Percentiles rank a stretch among this genome's conserved stretches.
These are phyloP conservation scores for Wickerhamomyces strasburgensis DNA, from an alignment of 805 yeast genomes.

Conservation along the genomic window DNA sequence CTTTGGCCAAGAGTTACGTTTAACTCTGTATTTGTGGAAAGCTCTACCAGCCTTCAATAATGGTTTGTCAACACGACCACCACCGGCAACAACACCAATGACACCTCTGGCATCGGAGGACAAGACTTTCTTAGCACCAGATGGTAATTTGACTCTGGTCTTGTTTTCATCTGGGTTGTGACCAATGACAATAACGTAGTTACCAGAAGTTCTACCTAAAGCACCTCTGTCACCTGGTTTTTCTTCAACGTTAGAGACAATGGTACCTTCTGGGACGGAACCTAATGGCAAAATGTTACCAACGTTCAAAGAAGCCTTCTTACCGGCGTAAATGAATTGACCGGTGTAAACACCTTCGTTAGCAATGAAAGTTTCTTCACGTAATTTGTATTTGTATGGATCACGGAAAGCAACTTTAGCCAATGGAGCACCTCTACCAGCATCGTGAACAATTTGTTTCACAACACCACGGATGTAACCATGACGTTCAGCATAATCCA, in stretches of 20 bases:
- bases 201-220: constrained; percentile 98
- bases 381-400: constrained; percentile 97
- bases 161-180: constrained; percentile 99
- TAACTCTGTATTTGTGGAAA: constrained; percentile 98
- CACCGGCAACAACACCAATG: constrained; percentile 99
- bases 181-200: constrained; percentile 97
- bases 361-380: constrained; percentile 98
- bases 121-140: constrained; percentile 97
- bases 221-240: constrained; percentile 99
- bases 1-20: constrained; percentile 99
- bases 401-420: constrained; percentile 99
- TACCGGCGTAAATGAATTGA: constrained; percentile 98
- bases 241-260: constrained; percentile 97
- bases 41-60: constrained; percentile 99
- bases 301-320: constrained; percentile 93
- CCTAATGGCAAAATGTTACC: constrained; percentile 98
- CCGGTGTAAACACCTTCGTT: constrained; percentile 99
- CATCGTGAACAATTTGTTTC: constrained; percentile 97
- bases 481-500: constrained; percentile 98
- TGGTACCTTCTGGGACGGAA: constrained; percentile 98
- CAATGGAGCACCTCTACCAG: constrained; percentile 99
- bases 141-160: constrained; percentile 99
- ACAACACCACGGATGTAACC: constrained; percentile 99
- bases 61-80: constrained; percentile 99
- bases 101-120: constrained; percentile 98